Evolutionary conservation across 352 stramenopile genomes (phyloP).

Genomic region (Phytophthora podocarpi): DNA sequence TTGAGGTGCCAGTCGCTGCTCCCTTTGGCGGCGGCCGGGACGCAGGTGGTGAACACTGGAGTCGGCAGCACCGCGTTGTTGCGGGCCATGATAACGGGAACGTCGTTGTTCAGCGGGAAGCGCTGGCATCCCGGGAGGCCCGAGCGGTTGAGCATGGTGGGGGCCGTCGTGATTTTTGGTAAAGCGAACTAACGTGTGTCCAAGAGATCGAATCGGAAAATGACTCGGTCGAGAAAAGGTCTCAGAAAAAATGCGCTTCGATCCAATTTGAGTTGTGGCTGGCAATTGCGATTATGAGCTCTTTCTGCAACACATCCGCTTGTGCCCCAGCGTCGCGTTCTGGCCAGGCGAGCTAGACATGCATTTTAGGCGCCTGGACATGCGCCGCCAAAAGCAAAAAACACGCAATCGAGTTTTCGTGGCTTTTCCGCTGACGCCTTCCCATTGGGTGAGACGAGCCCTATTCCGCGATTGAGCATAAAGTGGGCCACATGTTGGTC

Average conservation of each 20-base stretch:
- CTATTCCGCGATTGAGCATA: too few relatives aligned
- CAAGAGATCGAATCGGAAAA: conserved; percentile 19
- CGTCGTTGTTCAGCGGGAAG: conserved; percentile 45
- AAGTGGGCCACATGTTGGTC: too few relatives aligned
- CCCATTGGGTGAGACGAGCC: too few relatives aligned
- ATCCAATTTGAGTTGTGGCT: not conserved
- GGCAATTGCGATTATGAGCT: conserved; percentile 23
- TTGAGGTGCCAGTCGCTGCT: conserved; percentile 39
- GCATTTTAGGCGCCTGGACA: not conserved
- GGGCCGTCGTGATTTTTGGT: conserved; percentile 30
- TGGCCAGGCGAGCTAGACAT: conserved; percentile 4
- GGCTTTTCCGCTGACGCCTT: too few relatives aligned
- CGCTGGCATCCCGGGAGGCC: conserved; percentile 63
- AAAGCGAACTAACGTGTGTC: not conserved
- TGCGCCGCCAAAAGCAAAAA: too few relatives aligned
- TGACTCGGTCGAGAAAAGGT: conserved; percentile 3
- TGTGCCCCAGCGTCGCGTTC: not conserved
- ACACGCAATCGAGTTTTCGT: not conserved
- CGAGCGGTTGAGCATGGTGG: conserved; percentile 63
- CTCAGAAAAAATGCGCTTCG: not conserved
- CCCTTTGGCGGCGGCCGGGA: not conserved
- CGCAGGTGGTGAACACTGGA: conserved; percentile 13
- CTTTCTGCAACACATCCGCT: too few relatives aligned
- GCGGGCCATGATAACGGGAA: conserved; percentile 19
- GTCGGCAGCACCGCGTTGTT: conserved; percentile 16